These are phyloP conservation scores for Lipomyces yamanashiensis DNA, from an alignment of 805 yeast genomes.

Conservation along the genomic window DNA sequence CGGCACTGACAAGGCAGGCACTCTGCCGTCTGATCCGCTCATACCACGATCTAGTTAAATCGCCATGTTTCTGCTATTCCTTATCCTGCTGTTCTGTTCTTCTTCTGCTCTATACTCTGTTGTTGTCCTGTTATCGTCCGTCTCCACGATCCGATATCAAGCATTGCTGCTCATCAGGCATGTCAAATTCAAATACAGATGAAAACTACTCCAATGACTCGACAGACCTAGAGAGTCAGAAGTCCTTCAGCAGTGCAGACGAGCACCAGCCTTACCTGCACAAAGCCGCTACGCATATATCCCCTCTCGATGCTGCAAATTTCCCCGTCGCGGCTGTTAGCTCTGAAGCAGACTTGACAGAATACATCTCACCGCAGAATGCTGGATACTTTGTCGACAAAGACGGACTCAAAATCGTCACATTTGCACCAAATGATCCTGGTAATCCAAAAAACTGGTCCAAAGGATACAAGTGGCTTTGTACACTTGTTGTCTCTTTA, in stretches of 20 bases:
- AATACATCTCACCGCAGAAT: constrained; percentile 27
- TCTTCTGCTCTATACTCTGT: too few relatives aligned
- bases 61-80: too few relatives aligned
- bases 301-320: constrained; percentile 37
- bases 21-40: too few relatives aligned
- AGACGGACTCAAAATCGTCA: constrained; percentile 36
- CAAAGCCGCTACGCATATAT: constrained; percentile 14
- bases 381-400: constrained; percentile 28
- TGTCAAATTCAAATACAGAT: background rate
- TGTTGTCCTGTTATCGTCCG: background rate
- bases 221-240: background rate
- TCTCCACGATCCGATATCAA: background rate
- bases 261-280: constrained; percentile 31
- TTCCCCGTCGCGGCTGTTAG: constrained; percentile 34
- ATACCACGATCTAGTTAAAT: too few relatives aligned
- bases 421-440: constrained; percentile 38
- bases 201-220: background rate
- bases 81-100: too few relatives aligned
- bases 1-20: background rate
- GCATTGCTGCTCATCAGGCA: too few relatives aligned
- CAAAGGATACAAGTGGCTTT: constrained; percentile 57
- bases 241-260: background rate
- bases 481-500: constrained; percentile 58
- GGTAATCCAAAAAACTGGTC: constrained; percentile 48
- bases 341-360: constrained; percentile 36